Conservation (phyloP, 2,329 filamentous ascomycete genomes). For the Neocucurbitaria cava region DNA sequence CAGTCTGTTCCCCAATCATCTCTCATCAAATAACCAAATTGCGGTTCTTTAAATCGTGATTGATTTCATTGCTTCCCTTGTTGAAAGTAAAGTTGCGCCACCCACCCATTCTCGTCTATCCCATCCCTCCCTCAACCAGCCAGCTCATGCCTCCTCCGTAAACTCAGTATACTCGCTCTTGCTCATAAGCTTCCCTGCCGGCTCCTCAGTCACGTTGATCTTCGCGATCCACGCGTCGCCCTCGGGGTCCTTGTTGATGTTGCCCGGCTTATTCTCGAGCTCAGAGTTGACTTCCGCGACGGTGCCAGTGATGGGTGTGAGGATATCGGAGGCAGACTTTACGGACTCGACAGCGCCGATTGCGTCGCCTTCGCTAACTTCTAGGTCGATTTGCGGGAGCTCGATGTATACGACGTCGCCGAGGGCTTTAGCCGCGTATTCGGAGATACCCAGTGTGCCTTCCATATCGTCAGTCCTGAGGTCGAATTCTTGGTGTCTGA, state of each 20-base stretch:
- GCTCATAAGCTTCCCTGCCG: conserved; percentile 69
- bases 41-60: background rate
- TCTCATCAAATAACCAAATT: background rate
- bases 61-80: background rate
- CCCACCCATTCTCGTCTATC: too few relatives aligned
- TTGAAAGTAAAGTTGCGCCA: background rate
- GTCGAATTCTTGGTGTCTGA: background rate
- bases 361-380: conserved; percentile 77
- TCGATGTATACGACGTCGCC: conserved; percentile 98
- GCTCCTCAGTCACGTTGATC: conserved; percentile 78
- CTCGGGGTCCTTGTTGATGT: conserved; percentile 91
- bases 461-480: background rate
- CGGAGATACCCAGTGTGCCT: conserved; percentile 82
- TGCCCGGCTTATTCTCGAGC: conserved; percentile 84
- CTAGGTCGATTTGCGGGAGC: conserved; percentile 75
- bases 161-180: conserved; percentile 79
- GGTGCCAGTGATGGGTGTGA: conserved; percentile 81
- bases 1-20: background rate
- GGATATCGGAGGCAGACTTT: conserved; percentile 97
- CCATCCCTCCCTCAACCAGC: background rate
- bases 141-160: conserved; percentile 58
- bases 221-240: conserved; percentile 92
- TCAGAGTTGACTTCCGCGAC: conserved; percentile 75
- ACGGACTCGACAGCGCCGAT: conserved; percentile 97
- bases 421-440: conserved; percentile 89